Conservation (phyloP, 371 early-diverging fungal species). For the Mucor saturninus region DNA sequence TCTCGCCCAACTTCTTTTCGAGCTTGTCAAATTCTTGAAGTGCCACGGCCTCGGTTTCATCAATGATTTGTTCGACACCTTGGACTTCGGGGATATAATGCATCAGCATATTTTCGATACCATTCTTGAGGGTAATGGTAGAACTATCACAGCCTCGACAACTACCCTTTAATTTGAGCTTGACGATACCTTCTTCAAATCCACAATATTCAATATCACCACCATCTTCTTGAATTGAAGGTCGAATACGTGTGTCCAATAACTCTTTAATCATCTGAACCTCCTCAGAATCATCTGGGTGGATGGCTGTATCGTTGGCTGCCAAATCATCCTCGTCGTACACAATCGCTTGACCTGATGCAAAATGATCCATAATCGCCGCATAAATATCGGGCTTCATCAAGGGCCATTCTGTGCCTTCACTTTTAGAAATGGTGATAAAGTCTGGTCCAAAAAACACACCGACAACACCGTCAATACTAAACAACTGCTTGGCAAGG, state of each 20-base stretch:
- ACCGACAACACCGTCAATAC: constrained; percentile 86
- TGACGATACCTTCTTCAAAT: constrained; percentile 89
- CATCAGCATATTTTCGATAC: constrained; percentile 98
- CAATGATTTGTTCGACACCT: constrained; percentile 87
- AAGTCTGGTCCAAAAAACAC: constrained; percentile 94
- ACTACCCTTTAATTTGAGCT: constrained; percentile 92
- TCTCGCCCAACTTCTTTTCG: constrained; percentile 47
- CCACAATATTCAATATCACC: constrained; percentile 96
- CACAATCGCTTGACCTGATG: constrained; percentile 80
- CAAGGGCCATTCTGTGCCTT: constrained; percentile 86
- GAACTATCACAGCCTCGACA: constrained; percentile 94
- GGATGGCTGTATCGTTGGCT: constrained; percentile 73
- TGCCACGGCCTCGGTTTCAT: constrained; percentile 48
- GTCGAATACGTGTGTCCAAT: constrained; percentile 93
- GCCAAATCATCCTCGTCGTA: constrained; percentile 57
- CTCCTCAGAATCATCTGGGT: constrained; percentile 84
- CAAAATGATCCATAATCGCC: constrained; percentile 93
- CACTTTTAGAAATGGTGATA: constrained; percentile 90
- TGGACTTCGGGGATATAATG: constrained; percentile 98
- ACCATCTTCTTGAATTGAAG: constrained; percentile 97
- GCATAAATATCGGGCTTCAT: constrained; percentile 96
- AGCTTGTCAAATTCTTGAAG: constrained; percentile 58
- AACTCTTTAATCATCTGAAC: constrained; percentile 98
- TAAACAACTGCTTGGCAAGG: constrained; percentile 86
- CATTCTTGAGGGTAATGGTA: constrained; percentile 92